These are phyloP conservation scores for Yarrowia phangngaensis DNA, from an alignment of 805 yeast species.

Conservation along the genomic window DNA sequence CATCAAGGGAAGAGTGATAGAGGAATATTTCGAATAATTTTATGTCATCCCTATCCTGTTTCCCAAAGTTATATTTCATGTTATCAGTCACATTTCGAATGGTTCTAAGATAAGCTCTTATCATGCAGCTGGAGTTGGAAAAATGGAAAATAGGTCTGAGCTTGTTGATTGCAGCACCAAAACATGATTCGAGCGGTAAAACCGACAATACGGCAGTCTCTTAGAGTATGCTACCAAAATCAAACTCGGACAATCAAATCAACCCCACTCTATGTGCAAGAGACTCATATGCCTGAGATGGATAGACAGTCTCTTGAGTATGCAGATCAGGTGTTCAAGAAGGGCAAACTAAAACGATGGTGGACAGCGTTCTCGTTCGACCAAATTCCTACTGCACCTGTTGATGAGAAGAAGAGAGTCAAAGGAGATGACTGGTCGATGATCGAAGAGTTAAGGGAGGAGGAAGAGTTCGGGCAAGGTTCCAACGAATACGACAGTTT, in stretches of 20 bases:
- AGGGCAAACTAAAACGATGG: conserved; percentile 16
- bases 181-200: background rate
- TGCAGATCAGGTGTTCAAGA: conserved; percentile 21
- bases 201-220: background rate
- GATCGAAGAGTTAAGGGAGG: conserved; percentile 9
- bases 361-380: conserved; percentile 22
- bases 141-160: background rate
- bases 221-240: background rate
- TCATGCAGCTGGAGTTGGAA: no score
- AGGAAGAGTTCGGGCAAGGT: conserved; percentile 11
- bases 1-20: no score
- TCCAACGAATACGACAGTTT: conserved; percentile 1
- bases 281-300: conserved; percentile 4
- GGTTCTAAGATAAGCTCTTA: no score
- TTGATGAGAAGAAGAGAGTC: conserved; percentile 6
- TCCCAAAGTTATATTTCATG: no score
- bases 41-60: no score
- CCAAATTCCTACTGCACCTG: conserved; percentile 25
- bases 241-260: conserved; percentile 9
- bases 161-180: background rate
- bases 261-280: conserved; percentile 17
- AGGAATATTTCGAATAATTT: no score
- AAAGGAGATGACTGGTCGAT: conserved; percentile 20
- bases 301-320: conserved; percentile 9
- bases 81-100: no score